phyloP scores from a whole-genome alignment of 371 early-diverging fungal genomes.

The Mortierella sp. region DNA sequence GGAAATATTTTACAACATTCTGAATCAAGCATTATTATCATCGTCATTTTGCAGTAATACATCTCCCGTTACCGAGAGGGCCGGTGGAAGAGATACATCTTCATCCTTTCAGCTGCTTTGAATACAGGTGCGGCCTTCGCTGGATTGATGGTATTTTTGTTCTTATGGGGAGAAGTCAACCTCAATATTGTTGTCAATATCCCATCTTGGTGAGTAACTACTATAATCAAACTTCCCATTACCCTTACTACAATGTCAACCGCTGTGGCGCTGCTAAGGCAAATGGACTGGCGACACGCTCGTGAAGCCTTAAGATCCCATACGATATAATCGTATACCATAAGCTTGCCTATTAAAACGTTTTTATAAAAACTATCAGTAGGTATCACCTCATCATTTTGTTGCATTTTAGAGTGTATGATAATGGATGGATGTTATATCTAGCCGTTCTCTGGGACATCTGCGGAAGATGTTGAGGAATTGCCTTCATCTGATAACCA shows the following conservation, averaged over 20 bases:
- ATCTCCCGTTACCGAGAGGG: slow-evolving; percentile 58
- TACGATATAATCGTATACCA: too few species aligned
- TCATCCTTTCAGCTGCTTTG: slow-evolving; percentile 67
- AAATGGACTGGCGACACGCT: slow-evolving; percentile 17
- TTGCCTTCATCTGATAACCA: too few species aligned
- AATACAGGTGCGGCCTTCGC: slow-evolving; percentile 70
- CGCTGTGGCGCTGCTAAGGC: slow-evolving; percentile 30
- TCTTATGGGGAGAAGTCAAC: slow-evolving; percentile 64
- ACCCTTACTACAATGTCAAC: slow-evolving; percentile 19
- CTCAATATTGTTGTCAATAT: slow-evolving; percentile 45
- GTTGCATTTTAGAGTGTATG: too few species aligned
- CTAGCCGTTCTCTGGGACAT: too few species aligned
- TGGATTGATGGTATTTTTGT: slow-evolving; percentile 63
- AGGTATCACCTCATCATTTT: too few species aligned
- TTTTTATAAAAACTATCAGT: too few species aligned
- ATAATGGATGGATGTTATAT: too few species aligned
- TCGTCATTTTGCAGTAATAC: slow-evolving; percentile 62
- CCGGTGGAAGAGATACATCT: slow-evolving; percentile 69
- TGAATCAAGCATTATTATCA: slow-evolving; percentile 56
- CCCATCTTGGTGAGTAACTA: slow-evolving; percentile 68
- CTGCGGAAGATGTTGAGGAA: too few species aligned
- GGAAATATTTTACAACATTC: too few species aligned
- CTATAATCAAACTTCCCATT: slow-evolving; percentile 4
- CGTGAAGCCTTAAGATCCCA: slow-evolving; percentile 2
- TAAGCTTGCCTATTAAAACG: too few species aligned